phyloP scores from a whole-genome alignment of 495 filamentous ascomycete genomes.

The Podospora bellae-mahoneyi region DNA sequence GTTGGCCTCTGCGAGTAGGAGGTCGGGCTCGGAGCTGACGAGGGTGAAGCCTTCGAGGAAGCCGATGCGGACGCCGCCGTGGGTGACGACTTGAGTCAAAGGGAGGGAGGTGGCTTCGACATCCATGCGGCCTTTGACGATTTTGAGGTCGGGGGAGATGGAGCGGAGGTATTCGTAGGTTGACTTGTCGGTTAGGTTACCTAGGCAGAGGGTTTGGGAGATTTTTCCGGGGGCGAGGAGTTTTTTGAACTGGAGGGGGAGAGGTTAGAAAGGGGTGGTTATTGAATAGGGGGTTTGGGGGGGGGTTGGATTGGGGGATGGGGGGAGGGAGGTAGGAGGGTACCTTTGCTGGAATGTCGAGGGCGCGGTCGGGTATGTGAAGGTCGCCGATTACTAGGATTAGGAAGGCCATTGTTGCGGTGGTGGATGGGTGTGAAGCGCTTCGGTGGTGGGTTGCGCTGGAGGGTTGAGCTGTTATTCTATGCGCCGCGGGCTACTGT shows the following conservation, averaged over 20 bases:
- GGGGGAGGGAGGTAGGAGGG: not conserved
- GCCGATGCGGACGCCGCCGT: constrained; percentile 89
- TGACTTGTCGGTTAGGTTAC: constrained; percentile 91
- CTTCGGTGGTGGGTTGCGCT: not conserved
- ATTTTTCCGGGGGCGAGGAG: constrained; percentile 98
- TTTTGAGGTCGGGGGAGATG: constrained; percentile 89
- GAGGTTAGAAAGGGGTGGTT: not conserved
- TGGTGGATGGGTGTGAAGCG: not conserved
- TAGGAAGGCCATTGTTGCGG: constrained; percentile 44
- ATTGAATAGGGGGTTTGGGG: not conserved
- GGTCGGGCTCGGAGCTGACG: constrained; percentile 87
- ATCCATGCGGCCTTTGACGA: constrained; percentile 92
- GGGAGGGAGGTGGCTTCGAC: constrained; percentile 87
- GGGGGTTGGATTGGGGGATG: not conserved
- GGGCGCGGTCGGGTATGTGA: constrained; percentile 92
- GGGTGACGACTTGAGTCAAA: constrained; percentile 87
- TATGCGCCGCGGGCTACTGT: not conserved
- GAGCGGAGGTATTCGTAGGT: constrained; percentile 93
- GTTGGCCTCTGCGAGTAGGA: constrained; percentile 86
- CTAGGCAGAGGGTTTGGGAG: constrained; percentile 92
- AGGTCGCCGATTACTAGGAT: constrained; percentile 93
- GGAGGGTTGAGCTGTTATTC: not conserved
- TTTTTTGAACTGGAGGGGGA: constrained; percentile 76
- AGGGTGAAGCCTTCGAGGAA: constrained; percentile 97
- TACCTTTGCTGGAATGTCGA: constrained; percentile 89